Evolutionary conservation across 2,329 filamentous ascomycete genomes (phyloP).

Genomic region (Chalaropsis thielavioides): DNA sequence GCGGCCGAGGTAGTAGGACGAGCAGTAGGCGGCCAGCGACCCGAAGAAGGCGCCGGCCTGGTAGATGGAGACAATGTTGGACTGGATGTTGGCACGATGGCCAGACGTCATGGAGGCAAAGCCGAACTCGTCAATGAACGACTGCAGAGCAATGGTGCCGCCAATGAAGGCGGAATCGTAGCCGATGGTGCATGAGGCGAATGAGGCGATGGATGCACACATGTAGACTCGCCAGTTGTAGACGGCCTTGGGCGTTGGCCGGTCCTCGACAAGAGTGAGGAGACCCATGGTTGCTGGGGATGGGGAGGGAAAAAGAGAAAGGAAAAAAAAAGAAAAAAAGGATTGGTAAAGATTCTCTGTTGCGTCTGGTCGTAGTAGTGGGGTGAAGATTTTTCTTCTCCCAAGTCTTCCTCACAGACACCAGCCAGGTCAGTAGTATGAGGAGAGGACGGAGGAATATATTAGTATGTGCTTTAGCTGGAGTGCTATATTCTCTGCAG

Average conservation of each 20-base stretch:
- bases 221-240: slow-evolving; percentile 48
- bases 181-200: slow-evolving; percentile 39
- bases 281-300: slow-evolving; percentile 28
- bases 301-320: not conserved
- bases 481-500: too few species aligned
- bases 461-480: not conserved
- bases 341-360: not conserved
- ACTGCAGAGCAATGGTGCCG: slow-evolving; percentile 50
- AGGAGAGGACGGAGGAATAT: not conserved
- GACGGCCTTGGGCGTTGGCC: slow-evolving; percentile 41
- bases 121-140: slow-evolving; percentile 42
- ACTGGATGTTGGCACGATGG: slow-evolving; percentile 45
- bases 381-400: not conserved
- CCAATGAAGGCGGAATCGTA: slow-evolving; percentile 60
- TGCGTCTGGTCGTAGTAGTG: not conserved
- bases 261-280: slow-evolving; percentile 39
- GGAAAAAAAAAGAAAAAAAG: not conserved
- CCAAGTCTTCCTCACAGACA: not conserved
- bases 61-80: slow-evolving; percentile 65
- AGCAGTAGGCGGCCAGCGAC: slow-evolving; percentile 51
- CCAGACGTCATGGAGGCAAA: slow-evolving; percentile 36
- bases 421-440: not conserved
- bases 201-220: slow-evolving; percentile 40
- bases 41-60: slow-evolving; percentile 78
- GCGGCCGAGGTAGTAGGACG: slow-evolving; percentile 53